Percentiles rank a stretch among this genome's conserved stretches.
Evolutionary conservation across 805 yeast species (phyloP).

Genomic region (Blastobotrys muscicola): DNA sequence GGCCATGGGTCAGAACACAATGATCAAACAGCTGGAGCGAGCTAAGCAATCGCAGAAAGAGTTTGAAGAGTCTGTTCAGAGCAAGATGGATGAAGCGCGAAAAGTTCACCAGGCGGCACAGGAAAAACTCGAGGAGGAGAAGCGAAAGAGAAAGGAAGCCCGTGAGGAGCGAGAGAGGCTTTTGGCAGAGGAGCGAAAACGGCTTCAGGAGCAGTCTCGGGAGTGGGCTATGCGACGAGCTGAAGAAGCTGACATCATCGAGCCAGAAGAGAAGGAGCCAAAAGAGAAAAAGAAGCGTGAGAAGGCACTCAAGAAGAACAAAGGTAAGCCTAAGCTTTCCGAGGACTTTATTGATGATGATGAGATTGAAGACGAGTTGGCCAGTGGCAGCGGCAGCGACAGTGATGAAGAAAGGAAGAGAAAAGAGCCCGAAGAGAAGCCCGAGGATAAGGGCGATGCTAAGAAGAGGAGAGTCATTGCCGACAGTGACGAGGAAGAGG

Average conservation of each 20-base stretch:
- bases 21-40: conserved; percentile 60
- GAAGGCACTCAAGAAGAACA: conserved; percentile 6
- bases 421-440: conserved; percentile 15
- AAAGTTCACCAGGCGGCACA: conserved; percentile 52
- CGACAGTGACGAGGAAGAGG: conserved; percentile 25
- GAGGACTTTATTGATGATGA: conserved; percentile 5
- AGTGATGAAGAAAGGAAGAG: conserved; percentile 23
- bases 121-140: conserved; percentile 30
- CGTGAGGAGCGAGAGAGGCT: conserved; percentile 19
- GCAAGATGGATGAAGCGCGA: conserved; percentile 66
- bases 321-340: conserved; percentile 7
- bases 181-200: conserved; percentile 25
- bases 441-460: conserved; percentile 13
- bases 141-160: conserved; percentile 21
- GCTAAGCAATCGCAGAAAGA: conserved; percentile 63
- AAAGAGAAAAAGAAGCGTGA: conserved; percentile 11
- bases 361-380: conserved; percentile 3
- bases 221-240: conserved; percentile 34
- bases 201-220: conserved; percentile 25
- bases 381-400: neutral
- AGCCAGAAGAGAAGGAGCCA: conserved; percentile 15
- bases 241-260: conserved; percentile 28
- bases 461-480: conserved; percentile 12
- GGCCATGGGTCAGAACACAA: conserved; percentile 69
- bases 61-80: conserved; percentile 47